A percentile compares a stretch with the other conserved stretches of the same genome.
Conservation (phyloP, 345 rosid species). For the Brassica nigra region DNA sequence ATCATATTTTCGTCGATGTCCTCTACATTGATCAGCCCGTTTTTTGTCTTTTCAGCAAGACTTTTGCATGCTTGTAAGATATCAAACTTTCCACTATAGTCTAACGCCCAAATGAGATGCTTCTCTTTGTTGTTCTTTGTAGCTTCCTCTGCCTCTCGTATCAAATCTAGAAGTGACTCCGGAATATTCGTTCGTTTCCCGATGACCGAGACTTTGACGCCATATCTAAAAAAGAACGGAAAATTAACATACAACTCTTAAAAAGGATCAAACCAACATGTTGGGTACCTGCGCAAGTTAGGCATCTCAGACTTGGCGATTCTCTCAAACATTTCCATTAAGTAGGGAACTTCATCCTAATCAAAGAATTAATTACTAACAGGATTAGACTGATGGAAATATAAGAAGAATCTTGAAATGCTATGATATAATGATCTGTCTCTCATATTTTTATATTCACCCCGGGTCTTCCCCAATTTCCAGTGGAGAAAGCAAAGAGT, state of each 20-base stretch:
- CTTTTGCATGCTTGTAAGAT: not conserved
- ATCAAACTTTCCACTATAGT: not conserved
- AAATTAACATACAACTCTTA: not conserved
- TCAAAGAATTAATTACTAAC: not conserved
- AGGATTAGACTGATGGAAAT: not conserved
- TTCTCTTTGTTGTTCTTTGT: not conserved
- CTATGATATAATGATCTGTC: not conserved
- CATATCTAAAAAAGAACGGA: not conserved
- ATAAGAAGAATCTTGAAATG: not conserved
- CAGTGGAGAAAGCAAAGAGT: slow-evolving; percentile 69
- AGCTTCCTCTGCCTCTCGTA: not conserved
- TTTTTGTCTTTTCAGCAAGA: not conserved
- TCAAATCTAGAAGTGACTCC: not conserved
- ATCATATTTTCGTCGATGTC: not conserved
- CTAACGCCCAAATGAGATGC: not conserved
- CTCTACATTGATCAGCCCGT: not conserved
- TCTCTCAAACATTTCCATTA: not conserved
- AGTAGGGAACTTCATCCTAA: not conserved
- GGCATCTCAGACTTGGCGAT: not conserved
- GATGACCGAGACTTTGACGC: not conserved
- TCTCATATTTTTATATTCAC: slow-evolving; percentile 29
- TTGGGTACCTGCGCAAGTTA: not conserved
- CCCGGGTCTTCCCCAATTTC: slow-evolving; percentile 68
- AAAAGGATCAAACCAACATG: not conserved
- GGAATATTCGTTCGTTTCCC: not conserved